phyloP scores from a whole-genome alignment of 805 yeast species.

The Suhomyces prunicola region DNA sequence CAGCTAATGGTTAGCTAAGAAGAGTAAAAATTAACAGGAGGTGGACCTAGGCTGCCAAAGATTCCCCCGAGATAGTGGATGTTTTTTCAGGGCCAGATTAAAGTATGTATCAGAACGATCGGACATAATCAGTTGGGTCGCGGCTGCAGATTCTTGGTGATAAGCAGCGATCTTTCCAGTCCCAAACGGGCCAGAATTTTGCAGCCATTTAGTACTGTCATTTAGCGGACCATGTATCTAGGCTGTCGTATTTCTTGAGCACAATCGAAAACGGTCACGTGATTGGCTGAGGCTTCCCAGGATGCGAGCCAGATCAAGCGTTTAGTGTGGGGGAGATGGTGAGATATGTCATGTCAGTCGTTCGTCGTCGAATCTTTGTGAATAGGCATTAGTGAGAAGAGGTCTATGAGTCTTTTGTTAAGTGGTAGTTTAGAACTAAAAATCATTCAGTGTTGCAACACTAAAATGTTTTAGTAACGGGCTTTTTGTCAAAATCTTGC shows the following conservation, averaged over 20 bases:
- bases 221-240: not conserved
- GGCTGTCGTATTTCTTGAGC: not conserved
- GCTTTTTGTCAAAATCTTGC: too few species aligned
- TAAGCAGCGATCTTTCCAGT: not conserved
- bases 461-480: too few species aligned
- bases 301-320: too few species aligned
- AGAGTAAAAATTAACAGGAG: not conserved
- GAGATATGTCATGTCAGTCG: too few species aligned
- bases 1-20: not conserved
- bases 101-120: not conserved
- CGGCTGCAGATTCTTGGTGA: not conserved
- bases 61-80: not conserved
- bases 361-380: too few species aligned
- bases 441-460: too few species aligned
- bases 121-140: not conserved
- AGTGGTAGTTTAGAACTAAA: too few species aligned
- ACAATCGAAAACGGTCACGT: not conserved
- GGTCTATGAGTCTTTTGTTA: too few species aligned
- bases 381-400: too few species aligned
- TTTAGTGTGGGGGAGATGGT: too few species aligned
- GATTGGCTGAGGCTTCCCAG: not conserved
- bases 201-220: constrained; percentile 2
- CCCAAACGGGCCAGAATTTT: not conserved
- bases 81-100: not conserved
- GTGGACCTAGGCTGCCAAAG: not conserved